phyloP scores from a whole-genome alignment of 768 basidiomycete species.

The Boletus speciosus region DNA sequence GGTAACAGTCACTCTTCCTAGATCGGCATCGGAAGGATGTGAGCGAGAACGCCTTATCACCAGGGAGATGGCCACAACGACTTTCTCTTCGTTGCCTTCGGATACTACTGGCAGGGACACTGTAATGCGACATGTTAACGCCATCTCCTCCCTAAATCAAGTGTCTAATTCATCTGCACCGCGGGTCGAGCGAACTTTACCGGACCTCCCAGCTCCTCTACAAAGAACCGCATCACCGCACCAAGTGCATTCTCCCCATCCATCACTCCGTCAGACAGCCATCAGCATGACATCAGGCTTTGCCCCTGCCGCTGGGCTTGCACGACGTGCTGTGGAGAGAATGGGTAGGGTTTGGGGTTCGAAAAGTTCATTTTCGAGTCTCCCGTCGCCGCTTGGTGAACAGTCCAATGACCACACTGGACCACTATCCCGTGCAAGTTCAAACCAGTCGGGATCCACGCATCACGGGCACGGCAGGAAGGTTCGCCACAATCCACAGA shows the following conservation, averaged over 20 bases:
- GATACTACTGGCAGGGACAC: conserved; percentile 21
- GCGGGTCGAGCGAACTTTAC: conserved; percentile 28
- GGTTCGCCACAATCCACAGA: conserved; percentile 53
- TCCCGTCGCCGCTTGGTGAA: conserved; percentile 44
- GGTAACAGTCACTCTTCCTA: conserved; percentile 27
- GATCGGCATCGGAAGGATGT: conserved; percentile 25
- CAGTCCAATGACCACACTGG: conserved; percentile 36
- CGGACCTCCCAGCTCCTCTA: conserved; percentile 27
- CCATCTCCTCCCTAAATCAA: conserved; percentile 14
- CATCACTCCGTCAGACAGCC: conserved; percentile 57
- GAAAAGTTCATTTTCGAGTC: conserved; percentile 36
- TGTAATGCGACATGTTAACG: conserved; percentile 24
- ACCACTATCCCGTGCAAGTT: conserved; percentile 37
- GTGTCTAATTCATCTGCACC: conserved; percentile 29
- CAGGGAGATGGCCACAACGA: conserved; percentile 40
- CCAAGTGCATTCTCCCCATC: conserved; percentile 18
- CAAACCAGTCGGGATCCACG: conserved; percentile 35
- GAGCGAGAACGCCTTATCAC: conserved; percentile 43
- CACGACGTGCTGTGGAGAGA: conserved; percentile 74
- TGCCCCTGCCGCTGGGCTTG: conserved; percentile 70
- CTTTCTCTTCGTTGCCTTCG: conserved; percentile 34
- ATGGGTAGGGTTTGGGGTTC: conserved; percentile 65
- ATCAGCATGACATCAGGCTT: conserved; percentile 69
- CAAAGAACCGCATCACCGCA: conserved; percentile 7
- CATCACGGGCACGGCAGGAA: conserved; percentile 31